Evolutionary conservation across 225 moss, liverwort and hornwort genomes (phyloP), one percentile per base, ranked within the genome.

Genomic region (Bryum argenteum): DNA sequence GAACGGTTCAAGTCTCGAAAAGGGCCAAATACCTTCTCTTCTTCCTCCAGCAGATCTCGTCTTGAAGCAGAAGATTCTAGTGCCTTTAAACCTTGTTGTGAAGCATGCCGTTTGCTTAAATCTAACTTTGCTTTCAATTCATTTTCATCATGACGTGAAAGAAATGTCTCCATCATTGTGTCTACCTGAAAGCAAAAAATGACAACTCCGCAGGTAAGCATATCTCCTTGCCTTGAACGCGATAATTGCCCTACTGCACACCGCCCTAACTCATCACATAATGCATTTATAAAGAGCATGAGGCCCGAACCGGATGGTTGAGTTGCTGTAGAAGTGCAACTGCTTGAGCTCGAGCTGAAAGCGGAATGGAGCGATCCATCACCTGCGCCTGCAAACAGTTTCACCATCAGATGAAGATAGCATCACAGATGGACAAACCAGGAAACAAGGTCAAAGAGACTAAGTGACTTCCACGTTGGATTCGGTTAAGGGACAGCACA

Each of bases 301-400:
- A 71, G 78, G 63, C 22, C 59, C 77, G 14, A 81, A 98, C 98
- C 82, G 94, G 87, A 78, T 87, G 81, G 70, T 90, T 84, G 48
- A 98, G 87, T 82, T 91, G 91, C 75, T 87, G 91, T 56, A 98
- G 91, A 52, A 94, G 87, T 51, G 74, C 81, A 71, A 92, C 94
- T 50, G 98, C 91, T 72, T 89, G 88, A 59, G 91, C 94, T 63
- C 98, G 91, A 70, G 78, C 77, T 81, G 88, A 71, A 54, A 91
- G 76, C 63, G 72, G 66, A 51, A 79, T 47, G 38, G 72, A 84
- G 44, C 62, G 66, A 77, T 94, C 88, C 79, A 88, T 89, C 74
- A 98, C 89, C 81, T 91, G 98, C 53, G 75, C 84, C 97, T 96
- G 88, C 18, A 33, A 45, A 65, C 47, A 72, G 51, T 70, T 59